phyloP scores from a whole-genome alignment of 2,329 filamentous ascomycete species.

The Pestalotiopsis sp. region DNA sequence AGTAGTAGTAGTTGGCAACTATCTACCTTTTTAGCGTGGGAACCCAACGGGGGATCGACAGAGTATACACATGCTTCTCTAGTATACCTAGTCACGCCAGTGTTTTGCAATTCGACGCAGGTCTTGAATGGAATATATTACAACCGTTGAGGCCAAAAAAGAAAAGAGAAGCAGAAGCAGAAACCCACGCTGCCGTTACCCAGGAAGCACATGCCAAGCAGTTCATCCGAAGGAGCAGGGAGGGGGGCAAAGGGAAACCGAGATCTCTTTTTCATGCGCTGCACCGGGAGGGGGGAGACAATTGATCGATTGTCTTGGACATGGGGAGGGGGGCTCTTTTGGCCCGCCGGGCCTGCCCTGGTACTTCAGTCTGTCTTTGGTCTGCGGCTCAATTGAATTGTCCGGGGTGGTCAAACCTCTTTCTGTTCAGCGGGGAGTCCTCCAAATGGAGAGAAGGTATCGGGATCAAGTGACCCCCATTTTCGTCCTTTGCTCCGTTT shows the following conservation, averaged over 20 bases:
- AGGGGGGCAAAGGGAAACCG: background rate
- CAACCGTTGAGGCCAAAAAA: background rate
- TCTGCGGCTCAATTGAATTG: background rate
- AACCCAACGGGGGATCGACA: background rate
- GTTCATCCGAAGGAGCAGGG: background rate
- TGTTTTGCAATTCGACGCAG: background rate
- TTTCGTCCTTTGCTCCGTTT: background rate
- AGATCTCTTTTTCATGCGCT: background rate
- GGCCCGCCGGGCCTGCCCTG: background rate
- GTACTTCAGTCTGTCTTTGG: no score
- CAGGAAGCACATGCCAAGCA: background rate
- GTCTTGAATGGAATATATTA: background rate
- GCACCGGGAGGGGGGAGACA: background rate
- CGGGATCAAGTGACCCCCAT: constrained; percentile 18
- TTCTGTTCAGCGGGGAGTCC: constrained; percentile 25
- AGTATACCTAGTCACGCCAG: background rate
- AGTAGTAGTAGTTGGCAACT: background rate
- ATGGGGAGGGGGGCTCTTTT: background rate
- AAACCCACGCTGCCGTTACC: background rate
- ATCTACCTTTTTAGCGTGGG: background rate
- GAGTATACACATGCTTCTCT: background rate
- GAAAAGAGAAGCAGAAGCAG: background rate
- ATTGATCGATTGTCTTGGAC: background rate
- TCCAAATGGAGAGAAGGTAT: constrained; percentile 18
- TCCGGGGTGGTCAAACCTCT: background rate